Base-by-base conservation (phyloP, 148 eudicot species). In the Beta vulgaris region DNA sequence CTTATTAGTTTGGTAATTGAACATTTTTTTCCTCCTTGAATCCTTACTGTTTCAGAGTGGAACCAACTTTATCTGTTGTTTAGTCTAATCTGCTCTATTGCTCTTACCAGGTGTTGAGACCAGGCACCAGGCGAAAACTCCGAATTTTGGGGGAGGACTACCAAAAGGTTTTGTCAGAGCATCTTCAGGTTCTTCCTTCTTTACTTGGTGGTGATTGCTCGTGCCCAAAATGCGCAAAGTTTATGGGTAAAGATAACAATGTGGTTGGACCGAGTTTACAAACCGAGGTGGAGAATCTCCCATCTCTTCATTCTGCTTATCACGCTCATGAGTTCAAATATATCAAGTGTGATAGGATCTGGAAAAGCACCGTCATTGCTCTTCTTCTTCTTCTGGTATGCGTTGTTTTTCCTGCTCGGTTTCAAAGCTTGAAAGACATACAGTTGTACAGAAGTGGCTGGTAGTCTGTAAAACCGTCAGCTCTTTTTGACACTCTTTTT, bases 121-220 rank as follows among this genome's bases (percentile, higher is more conserved):
- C 91, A 6, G 84, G 86, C 29, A 89, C 91, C 13, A 80, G 81
- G 72, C 73, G 73, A 25, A 89, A 89, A 77, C 77, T 89, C 62
- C 84, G 72, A 64, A 81, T 84, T 53, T 65, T 81, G 57, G 88
- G 89, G 49, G 77, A 76, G 0, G 80, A 89, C 85, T 87, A 85
- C 75, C 78, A 29, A 42, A 73, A 74, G 76, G 69, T 81, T 62
- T 78, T 89, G 4, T 81, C 82, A 25, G 82, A 83, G 71, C 80
- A 60, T 79, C 81, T 89, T 62, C 64, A 83, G 73, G 48, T 72
- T 31, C 68, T 83, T 61, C 93, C 93, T 29, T 69, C 83, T 31
- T 86, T 83, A 74, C 87, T 89, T 2, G 93, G 89, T 19, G 91
- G 91, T 53, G 79, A 81, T 8, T 89, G 91, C 79, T 69, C 79